Conservation (phyloP, 2,329 filamentous ascomycete species). For the Huntiella decipiens region DNA sequence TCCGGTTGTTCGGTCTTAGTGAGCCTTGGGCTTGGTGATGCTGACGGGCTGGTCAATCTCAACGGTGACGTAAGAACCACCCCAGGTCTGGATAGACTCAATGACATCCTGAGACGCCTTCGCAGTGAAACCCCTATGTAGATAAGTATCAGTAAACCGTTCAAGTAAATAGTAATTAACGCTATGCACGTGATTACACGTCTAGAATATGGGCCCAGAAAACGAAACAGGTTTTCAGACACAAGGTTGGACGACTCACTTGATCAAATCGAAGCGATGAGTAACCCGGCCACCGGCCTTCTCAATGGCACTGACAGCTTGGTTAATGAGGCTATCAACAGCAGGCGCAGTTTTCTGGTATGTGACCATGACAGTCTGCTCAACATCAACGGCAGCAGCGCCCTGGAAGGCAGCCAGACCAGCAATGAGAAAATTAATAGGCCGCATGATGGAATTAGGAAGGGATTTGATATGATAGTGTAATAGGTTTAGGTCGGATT, state of each 20-base stretch:
- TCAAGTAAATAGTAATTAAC: too few relatives aligned
- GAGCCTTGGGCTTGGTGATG: slow-evolving; percentile 16
- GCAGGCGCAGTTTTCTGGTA: slow-evolving; percentile 49
- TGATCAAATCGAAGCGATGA: slow-evolving; percentile 51
- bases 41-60: slow-evolving; percentile 60
- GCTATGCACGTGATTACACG: too few relatives aligned
- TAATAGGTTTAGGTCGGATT: background rate
- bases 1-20: slow-evolving; percentile 11
- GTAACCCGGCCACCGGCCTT: slow-evolving; percentile 59
- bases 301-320: slow-evolving; percentile 53
- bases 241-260: slow-evolving; percentile 29
- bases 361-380: slow-evolving; percentile 60
- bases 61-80: slow-evolving; percentile 33
- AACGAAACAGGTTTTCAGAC: background rate
- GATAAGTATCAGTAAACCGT: background rate
- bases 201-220: background rate
- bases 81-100: slow-evolving; percentile 44
- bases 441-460: slow-evolving; percentile 38
- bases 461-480: background rate
- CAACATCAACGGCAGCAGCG: slow-evolving; percentile 41
- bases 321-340: slow-evolving; percentile 44
- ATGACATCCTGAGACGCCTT: slow-evolving; percentile 52
- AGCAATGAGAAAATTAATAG: slow-evolving; percentile 32
- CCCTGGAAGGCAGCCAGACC: slow-evolving; percentile 39
- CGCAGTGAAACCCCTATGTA: slow-evolving; percentile 53